These are phyloP conservation scores for Wickerhamomyces canadensis DNA, from an alignment of 805 yeast species.

Conservation along the genomic window DNA sequence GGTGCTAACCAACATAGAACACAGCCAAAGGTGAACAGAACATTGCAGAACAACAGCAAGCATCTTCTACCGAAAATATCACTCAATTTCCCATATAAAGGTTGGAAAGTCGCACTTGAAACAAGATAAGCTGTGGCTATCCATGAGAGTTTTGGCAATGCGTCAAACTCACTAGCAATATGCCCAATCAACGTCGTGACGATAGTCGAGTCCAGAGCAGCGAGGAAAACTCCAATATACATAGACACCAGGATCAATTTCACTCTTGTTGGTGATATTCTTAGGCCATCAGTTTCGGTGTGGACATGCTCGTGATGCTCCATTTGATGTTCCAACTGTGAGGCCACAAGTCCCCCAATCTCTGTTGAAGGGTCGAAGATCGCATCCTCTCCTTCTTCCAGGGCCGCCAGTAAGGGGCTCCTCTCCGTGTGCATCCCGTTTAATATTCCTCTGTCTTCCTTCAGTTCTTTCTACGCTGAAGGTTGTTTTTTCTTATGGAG, in stretches of 20 bases:
- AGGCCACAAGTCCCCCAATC: conserved; percentile 29
- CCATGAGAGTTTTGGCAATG: conserved; percentile 61
- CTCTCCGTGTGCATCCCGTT: conserved; percentile 8
- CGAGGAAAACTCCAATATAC: conserved; percentile 46
- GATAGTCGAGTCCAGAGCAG: conserved; percentile 64
- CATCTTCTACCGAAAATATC: conserved; percentile 68
- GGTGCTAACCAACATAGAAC: conserved; percentile 48
- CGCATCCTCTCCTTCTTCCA: conserved; percentile 15
- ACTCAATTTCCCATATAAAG: conserved; percentile 63
- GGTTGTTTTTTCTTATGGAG: no score
- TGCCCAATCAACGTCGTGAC: conserved; percentile 60
- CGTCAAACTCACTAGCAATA: conserved; percentile 65
- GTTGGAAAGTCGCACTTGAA: conserved; percentile 70
- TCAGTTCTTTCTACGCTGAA: no score
- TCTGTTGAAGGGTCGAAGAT: conserved; percentile 28
- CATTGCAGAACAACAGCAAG: conserved; percentile 44
- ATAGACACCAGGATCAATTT: conserved; percentile 35
- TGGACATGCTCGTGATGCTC: conserved; percentile 3
- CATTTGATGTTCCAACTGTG: conserved; percentile 25
- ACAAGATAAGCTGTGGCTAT: conserved; percentile 66
- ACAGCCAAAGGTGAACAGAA: conserved; percentile 53
- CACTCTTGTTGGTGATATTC: conserved; percentile 13
- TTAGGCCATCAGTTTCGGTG: background rate
- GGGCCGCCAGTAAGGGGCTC: conserved; percentile 12
- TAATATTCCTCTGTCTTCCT: no score